Evolutionary conservation across 2,329 filamentous ascomycete species (phyloP).

Genomic region (Neofusicoccum umdonicola): DNA sequence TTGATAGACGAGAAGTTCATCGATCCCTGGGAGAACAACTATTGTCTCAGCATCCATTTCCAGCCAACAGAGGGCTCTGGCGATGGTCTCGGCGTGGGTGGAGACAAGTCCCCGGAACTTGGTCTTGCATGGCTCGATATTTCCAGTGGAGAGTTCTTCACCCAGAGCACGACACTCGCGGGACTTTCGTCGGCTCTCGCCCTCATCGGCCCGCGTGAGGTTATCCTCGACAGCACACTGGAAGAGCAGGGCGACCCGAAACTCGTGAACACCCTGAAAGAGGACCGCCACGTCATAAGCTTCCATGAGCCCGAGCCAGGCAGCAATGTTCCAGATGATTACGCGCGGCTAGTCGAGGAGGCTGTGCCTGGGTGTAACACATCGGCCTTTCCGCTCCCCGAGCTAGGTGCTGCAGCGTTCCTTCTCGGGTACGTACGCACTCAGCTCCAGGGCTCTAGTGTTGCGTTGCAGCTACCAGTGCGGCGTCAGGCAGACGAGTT

Average conservation of each 20-base stretch:
- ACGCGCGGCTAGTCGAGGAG: not conserved
- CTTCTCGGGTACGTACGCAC: slow-evolving; percentile 82
- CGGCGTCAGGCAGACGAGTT: slow-evolving; percentile 71
- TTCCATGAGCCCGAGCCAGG: slow-evolving; percentile 57
- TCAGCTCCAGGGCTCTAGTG: slow-evolving; percentile 71
- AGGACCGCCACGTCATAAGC: slow-evolving; percentile 74
- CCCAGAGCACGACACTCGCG: slow-evolving; percentile 68
- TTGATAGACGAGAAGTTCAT: slow-evolving; percentile 98
- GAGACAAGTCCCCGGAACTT: not conserved
- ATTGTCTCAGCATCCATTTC: slow-evolving; percentile 76
- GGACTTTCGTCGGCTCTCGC: slow-evolving; percentile 78
- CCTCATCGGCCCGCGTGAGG: slow-evolving; percentile 78
- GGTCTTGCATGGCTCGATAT: slow-evolving; percentile 93
- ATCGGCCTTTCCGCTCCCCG: slow-evolving; percentile 61
- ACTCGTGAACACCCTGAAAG: slow-evolving; percentile 66
- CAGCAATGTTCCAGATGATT: slow-evolving; percentile 48
- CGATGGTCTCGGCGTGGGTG: slow-evolving; percentile 19
- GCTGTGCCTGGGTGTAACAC: slow-evolving; percentile 13
- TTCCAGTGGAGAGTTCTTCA: slow-evolving; percentile 92
- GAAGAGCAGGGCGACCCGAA: slow-evolving; percentile 58
- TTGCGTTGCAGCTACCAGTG: slow-evolving; percentile 80
- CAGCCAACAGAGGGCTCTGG: slow-evolving; percentile 32
- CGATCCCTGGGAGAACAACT: slow-evolving; percentile 91
- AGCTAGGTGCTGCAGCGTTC: slow-evolving; percentile 73
- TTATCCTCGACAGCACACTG: slow-evolving; percentile 64